A percentile compares a stretch with the other conserved stretches of the same genome.
Evolutionary conservation across 2,329 filamentous ascomycete species (phyloP).

Genomic region (Fusarium globosum): DNA sequence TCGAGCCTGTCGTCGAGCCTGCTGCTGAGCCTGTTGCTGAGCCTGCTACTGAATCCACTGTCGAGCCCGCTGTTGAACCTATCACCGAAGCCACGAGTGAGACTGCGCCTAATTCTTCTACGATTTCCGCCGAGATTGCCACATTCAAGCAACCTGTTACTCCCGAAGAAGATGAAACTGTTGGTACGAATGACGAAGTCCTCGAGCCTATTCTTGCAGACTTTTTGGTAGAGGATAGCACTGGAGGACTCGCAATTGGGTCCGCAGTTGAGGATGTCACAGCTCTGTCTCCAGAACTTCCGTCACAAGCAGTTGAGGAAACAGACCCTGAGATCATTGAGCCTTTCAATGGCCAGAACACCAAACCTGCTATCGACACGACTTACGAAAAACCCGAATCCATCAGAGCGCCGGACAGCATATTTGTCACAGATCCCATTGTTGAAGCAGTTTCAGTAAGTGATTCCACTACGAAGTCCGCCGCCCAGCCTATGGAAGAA

Average conservation of each 20-base stretch:
- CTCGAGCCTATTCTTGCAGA: neutral
- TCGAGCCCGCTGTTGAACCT: neutral
- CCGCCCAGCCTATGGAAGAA: neutral
- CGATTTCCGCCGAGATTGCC: neutral
- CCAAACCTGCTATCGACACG: neutral
- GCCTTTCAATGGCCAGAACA: neutral
- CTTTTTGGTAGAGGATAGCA: neutral
- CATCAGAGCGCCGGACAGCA: neutral
- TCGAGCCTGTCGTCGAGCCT: neutral
- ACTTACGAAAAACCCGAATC: neutral
- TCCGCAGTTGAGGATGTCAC: slow-evolving; percentile 1
- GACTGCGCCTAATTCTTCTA: neutral
- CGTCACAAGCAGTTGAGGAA: neutral
- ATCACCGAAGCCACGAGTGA: neutral
- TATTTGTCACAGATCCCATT: neutral
- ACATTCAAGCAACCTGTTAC: slow-evolving; percentile 6
- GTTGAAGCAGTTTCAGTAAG: neutral
- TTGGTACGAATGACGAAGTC: neutral
- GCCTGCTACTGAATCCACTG: neutral
- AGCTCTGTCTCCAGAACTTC: neutral
- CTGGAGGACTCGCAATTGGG: neutral
- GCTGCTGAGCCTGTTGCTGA: neutral
- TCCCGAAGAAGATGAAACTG: neutral
- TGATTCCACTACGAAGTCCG: neutral
- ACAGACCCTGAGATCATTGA: slow-evolving; percentile 7